Evolutionary conservation across 2,329 filamentous ascomycete genomes (phyloP).

Genomic region (Aspergillus novoparasiticus): DNA sequence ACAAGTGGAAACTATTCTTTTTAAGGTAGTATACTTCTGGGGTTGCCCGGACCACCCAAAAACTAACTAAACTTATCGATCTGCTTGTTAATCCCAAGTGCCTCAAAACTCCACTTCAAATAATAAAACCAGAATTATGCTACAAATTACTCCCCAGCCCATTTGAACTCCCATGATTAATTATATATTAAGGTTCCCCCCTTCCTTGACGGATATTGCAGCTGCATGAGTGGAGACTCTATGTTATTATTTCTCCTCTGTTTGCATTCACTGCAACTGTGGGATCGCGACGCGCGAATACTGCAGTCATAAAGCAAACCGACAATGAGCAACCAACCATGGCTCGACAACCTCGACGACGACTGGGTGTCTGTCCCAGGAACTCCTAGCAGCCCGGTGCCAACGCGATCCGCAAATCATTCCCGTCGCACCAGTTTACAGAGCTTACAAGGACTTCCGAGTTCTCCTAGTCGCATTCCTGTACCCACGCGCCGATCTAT

Average conservation of each 20-base stretch:
- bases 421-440: conserved; percentile 33
- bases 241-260: conserved; percentile 21
- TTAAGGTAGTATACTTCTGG: conserved; percentile 5
- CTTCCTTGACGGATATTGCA: conserved; percentile 8
- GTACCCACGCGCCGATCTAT: conserved; percentile 38
- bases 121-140: conserved; percentile 13
- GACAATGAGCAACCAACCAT: conserved; percentile 42
- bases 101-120: conserved; percentile 17
- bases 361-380: conserved; percentile 45
- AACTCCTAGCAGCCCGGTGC: conserved; percentile 37
- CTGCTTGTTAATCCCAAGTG: background rate
- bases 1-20: background rate
- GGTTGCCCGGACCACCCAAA: conserved; percentile 28
- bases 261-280: conserved; percentile 20
- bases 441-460: conserved; percentile 15
- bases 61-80: conserved; percentile 16
- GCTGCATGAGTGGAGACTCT: conserved; percentile 14
- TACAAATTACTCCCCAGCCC: background rate
- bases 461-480: conserved; percentile 42
- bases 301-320: conserved; percentile 9
- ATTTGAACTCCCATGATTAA: background rate
- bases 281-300: conserved; percentile 24
- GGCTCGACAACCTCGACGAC: conserved; percentile 48
- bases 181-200: conserved; percentile 6
- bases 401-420: conserved; percentile 23